These are phyloP conservation scores for Yamadazyma membranifaciens DNA, from an alignment of 1,139 yeast genomes.

Conservation along the genomic window DNA sequence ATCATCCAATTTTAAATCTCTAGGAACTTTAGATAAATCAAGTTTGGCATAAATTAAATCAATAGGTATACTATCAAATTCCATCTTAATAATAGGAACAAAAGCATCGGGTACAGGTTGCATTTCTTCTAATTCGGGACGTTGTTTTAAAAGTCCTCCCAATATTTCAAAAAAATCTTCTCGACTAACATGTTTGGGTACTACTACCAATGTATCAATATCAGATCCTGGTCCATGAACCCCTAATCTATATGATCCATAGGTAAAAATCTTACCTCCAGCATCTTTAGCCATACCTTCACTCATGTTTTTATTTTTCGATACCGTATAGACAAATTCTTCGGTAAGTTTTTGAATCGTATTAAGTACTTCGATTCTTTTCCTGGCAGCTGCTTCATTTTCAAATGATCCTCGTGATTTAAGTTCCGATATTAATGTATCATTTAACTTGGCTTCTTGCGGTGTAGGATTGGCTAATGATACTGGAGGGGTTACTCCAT, in stretches of 20 bases:
- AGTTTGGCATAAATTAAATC: slow-evolving; percentile 84
- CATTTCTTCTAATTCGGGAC: slow-evolving; percentile 85
- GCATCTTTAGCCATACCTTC: slow-evolving; percentile 98
- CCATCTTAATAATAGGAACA: slow-evolving; percentile 90
- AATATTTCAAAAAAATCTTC: slow-evolving; percentile 86
- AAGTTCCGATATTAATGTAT: slow-evolving; percentile 70
- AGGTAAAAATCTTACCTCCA: slow-evolving; percentile 94
- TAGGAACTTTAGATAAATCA: slow-evolving; percentile 80
- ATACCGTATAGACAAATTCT: slow-evolving; percentile 81
- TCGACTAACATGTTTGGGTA: slow-evolving; percentile 91
- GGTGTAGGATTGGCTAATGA: slow-evolving; percentile 82
- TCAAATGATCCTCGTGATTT: slow-evolving; percentile 89
- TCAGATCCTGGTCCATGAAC: slow-evolving; percentile 98
- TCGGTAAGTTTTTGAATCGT: slow-evolving; percentile 68
- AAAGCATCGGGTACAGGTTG: slow-evolving; percentile 94
- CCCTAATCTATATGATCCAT: slow-evolving; percentile 91
- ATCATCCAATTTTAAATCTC: slow-evolving; percentile 71
- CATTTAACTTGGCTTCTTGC: slow-evolving; percentile 73
- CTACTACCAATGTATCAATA: slow-evolving; percentile 93
- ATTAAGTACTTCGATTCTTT: slow-evolving; percentile 71
- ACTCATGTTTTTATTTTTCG: slow-evolving; percentile 81
- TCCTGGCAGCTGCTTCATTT: slow-evolving; percentile 73
- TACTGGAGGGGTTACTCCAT: slow-evolving; percentile 90
- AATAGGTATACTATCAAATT: slow-evolving; percentile 83
- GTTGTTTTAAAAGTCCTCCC: slow-evolving; percentile 58